phyloP scores from a whole-genome alignment of 148 eudicot species.

The Diospyros kaki region DNA sequence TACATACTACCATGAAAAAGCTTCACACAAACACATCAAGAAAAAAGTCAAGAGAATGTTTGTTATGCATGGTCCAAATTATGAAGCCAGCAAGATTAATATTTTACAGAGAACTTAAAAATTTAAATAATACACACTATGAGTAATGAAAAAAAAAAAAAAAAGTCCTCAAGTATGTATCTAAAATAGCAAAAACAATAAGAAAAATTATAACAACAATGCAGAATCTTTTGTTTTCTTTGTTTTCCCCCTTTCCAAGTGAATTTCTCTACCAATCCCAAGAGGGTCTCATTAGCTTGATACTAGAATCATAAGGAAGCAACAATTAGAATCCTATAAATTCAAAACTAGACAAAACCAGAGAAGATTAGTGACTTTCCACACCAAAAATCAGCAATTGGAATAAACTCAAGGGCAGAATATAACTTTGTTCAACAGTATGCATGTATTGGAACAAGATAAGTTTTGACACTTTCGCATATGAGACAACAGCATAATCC shows the following conservation, averaged over 20 bases:
- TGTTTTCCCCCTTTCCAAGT: not conserved
- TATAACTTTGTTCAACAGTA: not conserved
- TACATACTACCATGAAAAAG: not conserved
- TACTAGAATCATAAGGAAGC: not conserved
- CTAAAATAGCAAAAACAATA: not conserved
- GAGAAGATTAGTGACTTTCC: not conserved
- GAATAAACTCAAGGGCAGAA: not conserved
- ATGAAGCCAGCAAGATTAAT: not conserved
- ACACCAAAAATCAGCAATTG: not conserved
- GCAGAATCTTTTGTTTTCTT: not conserved
- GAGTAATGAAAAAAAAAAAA: no score
- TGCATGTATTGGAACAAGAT: not conserved
- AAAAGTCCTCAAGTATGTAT: no score
- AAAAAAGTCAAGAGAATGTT: not conserved
- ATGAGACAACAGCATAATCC: not conserved
- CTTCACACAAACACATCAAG: not conserved
- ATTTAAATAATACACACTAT: not conserved
- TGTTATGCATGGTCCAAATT: not conserved
- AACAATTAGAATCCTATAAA: not conserved
- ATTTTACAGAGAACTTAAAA: not conserved
- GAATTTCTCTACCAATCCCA: not conserved
- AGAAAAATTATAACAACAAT: not conserved
- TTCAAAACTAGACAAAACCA: not conserved
- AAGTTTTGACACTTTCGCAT: not conserved
- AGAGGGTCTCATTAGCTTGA: not conserved